phyloP scores from a whole-genome alignment of 2,329 filamentous ascomycete species.

The Mariannaea sp. region DNA sequence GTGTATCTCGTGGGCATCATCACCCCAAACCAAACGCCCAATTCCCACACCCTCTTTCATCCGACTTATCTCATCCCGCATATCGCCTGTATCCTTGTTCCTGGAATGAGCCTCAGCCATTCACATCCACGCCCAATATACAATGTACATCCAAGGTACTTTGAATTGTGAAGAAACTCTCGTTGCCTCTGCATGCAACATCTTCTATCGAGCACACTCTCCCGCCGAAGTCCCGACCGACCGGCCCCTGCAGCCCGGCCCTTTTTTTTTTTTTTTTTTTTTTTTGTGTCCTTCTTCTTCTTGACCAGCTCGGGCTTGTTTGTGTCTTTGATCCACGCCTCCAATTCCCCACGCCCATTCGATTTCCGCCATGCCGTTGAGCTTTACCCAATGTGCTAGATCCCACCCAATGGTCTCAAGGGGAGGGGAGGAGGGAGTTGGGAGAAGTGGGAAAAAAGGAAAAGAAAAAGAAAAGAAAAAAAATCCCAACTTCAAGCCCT shows the following conservation, averaged over 20 bases:
- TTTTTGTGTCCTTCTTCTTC: slow-evolving; percentile 10
- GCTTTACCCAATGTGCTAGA: slow-evolving; percentile 35
- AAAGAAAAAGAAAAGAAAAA: slow-evolving; percentile 3
- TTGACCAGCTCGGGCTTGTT: background rate
- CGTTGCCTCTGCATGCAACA: slow-evolving; percentile 23
- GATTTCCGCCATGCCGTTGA: slow-evolving; percentile 23
- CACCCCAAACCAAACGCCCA: background rate
- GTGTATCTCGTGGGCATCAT: background rate
- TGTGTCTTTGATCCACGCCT: slow-evolving; percentile 27
- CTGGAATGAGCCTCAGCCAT: slow-evolving; percentile 1
- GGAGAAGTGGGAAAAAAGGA: background rate
- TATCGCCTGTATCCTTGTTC: background rate
- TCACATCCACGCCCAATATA: slow-evolving; percentile 13
- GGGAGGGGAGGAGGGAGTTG: slow-evolving; percentile 10
- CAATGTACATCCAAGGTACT: background rate
- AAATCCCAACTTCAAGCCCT: slow-evolving; percentile 27
- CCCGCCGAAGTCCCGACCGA: slow-evolving; percentile 26
- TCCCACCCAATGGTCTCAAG: slow-evolving; percentile 34
- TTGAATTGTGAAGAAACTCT: background rate
- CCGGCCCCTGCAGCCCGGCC: slow-evolving; percentile 33
- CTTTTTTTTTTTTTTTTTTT: slow-evolving; percentile 27
- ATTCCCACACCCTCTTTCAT: too few relatives aligned
- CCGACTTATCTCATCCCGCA: background rate
- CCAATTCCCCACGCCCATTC: slow-evolving; percentile 19
- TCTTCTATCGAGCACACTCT: slow-evolving; percentile 29